Evolutionary conservation across 2,329 filamentous ascomycete genomes (phyloP).

Genomic region (Penicillium occitanis): DNA sequence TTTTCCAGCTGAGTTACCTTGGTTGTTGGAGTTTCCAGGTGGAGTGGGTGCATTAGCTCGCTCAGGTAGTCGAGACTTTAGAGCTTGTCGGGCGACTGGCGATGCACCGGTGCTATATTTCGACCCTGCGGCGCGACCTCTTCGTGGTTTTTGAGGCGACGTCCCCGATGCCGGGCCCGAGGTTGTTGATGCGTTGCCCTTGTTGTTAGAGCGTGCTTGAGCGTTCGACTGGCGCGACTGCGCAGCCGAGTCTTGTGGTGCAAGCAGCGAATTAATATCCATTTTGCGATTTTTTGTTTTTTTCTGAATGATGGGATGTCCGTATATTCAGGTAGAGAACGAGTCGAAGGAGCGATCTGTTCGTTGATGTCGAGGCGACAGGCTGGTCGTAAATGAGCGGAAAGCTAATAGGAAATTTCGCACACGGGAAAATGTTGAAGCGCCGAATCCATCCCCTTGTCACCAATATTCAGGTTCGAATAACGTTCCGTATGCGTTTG

Average conservation of each 20-base stretch:
- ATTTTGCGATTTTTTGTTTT: constrained; percentile 27
- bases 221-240: constrained; percentile 38
- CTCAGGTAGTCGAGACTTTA: constrained; percentile 38
- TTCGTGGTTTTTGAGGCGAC: constrained; percentile 40
- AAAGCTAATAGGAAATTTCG: constrained; percentile 8
- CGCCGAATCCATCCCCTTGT: constrained; percentile 19
- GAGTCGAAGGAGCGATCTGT: not conserved
- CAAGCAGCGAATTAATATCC: constrained; percentile 51
- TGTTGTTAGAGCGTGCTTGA: constrained; percentile 25
- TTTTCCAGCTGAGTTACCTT: constrained; percentile 31
- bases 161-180: constrained; percentile 28
- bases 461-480: not conserved
- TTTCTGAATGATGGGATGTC: not conserved
- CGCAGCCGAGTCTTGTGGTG: constrained; percentile 42
- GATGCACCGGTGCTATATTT: constrained; percentile 41
- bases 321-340: not conserved
- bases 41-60: constrained; percentile 42
- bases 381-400: not conserved
- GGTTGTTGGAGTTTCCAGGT: constrained; percentile 33
- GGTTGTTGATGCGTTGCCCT: constrained; percentile 27
- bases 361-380: not conserved
- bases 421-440: constrained; percentile 1
- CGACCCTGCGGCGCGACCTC: constrained; percentile 35
- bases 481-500: not conserved
- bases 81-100: constrained; percentile 45